Conservation (phyloP, 2,329 filamentous ascomycete genomes). For the Calonectria hongkongensis region DNA sequence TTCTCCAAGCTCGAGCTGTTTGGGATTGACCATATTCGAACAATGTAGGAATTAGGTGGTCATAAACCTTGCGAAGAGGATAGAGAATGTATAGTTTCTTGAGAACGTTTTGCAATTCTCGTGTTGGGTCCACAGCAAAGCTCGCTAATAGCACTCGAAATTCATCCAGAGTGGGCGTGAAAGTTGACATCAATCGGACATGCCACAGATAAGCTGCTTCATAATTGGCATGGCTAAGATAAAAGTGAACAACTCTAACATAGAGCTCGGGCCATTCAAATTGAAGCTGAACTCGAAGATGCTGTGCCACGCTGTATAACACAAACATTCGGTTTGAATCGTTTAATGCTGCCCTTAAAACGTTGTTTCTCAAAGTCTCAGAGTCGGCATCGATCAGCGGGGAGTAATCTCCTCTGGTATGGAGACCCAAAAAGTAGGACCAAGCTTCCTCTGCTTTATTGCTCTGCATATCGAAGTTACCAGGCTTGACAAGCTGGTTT, state of each 20-base stretch:
- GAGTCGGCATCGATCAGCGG: slow-evolving; percentile 51
- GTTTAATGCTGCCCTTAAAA: slow-evolving; percentile 56
- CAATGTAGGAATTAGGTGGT: slow-evolving; percentile 70
- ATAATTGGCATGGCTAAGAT: slow-evolving; percentile 63
- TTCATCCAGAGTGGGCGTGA: slow-evolving; percentile 63
- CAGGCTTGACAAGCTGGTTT: slow-evolving; percentile 46
- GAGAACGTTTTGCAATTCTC: slow-evolving; percentile 63
- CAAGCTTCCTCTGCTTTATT: slow-evolving; percentile 54
- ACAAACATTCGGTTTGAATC: slow-evolving; percentile 51
- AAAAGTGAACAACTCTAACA: slow-evolving; percentile 65
- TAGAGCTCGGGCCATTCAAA: slow-evolving; percentile 72
- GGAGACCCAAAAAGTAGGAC: slow-evolving; percentile 53
- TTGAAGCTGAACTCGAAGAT: slow-evolving; percentile 61
- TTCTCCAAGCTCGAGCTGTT: slow-evolving; percentile 69
- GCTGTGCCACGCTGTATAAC: slow-evolving; percentile 53
- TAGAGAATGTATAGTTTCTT: slow-evolving; percentile 67
- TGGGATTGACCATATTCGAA: slow-evolving; percentile 67
- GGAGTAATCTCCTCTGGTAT: slow-evolving; percentile 39
- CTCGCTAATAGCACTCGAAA: slow-evolving; percentile 66
- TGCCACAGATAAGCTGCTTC: slow-evolving; percentile 69
- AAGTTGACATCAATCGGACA: slow-evolving; percentile 64
- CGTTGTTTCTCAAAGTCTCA: slow-evolving; percentile 54
- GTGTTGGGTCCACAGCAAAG: slow-evolving; percentile 63
- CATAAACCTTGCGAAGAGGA: slow-evolving; percentile 67
- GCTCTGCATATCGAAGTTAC: slow-evolving; percentile 44